phyloP scores from a whole-genome alignment of 345 rosid species.

The Acer campestre region DNA sequence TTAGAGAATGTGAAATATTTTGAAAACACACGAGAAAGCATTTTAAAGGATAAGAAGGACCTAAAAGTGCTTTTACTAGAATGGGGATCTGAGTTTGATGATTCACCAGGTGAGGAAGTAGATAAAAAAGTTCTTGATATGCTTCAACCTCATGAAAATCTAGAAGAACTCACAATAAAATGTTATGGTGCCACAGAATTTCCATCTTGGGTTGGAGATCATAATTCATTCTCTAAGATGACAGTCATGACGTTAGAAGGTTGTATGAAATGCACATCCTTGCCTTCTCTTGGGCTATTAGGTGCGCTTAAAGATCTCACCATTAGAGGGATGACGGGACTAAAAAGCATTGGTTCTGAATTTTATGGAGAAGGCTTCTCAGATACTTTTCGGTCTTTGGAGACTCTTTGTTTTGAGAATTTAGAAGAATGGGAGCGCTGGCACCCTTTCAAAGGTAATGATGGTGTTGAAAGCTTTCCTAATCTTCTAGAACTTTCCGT shows the following conservation, averaged over 20 bases:
- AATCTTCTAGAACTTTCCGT: neutral
- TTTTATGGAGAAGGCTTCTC: neutral
- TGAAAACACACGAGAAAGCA: neutral
- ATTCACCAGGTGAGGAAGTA: neutral
- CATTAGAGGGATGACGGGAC: neutral
- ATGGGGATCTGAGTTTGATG: neutral
- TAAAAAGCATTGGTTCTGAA: neutral
- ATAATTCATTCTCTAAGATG: neutral
- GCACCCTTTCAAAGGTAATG: neutral
- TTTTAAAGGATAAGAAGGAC: neutral
- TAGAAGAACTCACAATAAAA: neutral
- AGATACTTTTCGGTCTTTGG: neutral
- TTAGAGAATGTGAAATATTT: neutral
- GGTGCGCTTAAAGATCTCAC: neutral
- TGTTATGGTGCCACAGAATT: neutral
- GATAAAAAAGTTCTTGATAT: neutral
- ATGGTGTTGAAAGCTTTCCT: neutral
- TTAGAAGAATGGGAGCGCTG: neutral
- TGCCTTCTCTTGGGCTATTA: neutral
- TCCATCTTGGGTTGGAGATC: neutral
- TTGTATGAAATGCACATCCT: neutral
- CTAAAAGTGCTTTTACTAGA: neutral
- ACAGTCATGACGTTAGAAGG: neutral
- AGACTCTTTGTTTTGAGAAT: neutral
- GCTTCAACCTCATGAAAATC: neutral